These are phyloP conservation scores for Trichoderma cornu-damae DNA, from an alignment of 2,329 filamentous ascomycete genomes.

Conservation along the genomic window DNA sequence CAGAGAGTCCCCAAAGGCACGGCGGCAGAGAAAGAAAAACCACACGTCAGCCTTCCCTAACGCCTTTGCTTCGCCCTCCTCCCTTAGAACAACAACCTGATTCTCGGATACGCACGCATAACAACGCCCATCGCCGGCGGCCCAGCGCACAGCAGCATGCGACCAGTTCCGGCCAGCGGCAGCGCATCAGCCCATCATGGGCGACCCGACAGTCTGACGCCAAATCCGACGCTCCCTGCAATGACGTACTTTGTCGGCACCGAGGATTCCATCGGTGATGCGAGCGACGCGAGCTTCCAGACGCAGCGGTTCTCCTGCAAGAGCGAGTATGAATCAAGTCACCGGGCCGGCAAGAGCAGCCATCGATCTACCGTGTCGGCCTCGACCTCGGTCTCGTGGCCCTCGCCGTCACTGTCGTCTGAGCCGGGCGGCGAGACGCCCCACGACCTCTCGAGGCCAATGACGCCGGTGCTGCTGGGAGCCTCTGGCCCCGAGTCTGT, in stretches of 20 bases:
- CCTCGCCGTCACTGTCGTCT: constrained; percentile 15
- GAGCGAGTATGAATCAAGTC: not conserved
- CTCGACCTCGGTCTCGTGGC: constrained; percentile 17
- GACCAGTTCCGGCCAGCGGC: constrained; percentile 20
- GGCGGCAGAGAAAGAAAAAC: too few relatives aligned
- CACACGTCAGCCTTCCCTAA: constrained; percentile 11
- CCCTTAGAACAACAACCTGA: too few relatives aligned
- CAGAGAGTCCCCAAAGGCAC: constrained; percentile 8
- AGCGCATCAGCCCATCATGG: constrained; percentile 15
- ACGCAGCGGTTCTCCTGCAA: constrained; percentile 4
- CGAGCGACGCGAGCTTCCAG: constrained; percentile 19
- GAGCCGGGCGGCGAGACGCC: constrained; percentile 18
- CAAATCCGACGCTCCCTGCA: constrained; percentile 23
- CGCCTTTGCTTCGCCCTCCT: constrained; percentile 1
- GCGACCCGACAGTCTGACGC: constrained; percentile 18
- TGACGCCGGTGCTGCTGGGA: constrained; percentile 27
- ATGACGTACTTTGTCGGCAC: constrained; percentile 36
- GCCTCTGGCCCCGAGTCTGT: constrained; percentile 29
- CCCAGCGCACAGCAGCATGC: constrained; percentile 20
- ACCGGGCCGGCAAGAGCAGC: not conserved
- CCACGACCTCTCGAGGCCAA: constrained; percentile 25
- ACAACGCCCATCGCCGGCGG: not conserved
- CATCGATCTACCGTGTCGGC: constrained; percentile 15
- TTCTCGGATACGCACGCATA: not conserved
- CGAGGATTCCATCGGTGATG: constrained; percentile 30